A percentile compares a stretch with the other conserved stretches of the same genome.
Conservation (phyloP, 805 yeast species). For the Starmerella etchellsii region DNA sequence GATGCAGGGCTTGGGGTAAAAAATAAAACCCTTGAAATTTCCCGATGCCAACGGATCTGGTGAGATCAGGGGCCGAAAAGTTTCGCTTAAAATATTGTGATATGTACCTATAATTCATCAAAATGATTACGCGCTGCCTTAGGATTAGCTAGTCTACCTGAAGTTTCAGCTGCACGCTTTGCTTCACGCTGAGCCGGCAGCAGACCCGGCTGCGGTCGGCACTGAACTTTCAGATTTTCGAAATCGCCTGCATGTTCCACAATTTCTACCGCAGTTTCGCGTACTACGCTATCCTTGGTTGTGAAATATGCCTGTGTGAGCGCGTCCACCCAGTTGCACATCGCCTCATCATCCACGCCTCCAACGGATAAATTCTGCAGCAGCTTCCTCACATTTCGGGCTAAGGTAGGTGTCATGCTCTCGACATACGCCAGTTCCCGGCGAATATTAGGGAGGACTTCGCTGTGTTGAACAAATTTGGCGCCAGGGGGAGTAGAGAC, state of each 20-base stretch:
- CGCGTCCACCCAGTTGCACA: conserved; percentile 16
- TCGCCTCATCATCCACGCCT: conserved; percentile 9
- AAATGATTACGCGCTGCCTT: conserved; percentile 10
- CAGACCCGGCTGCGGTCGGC: conserved; percentile 14
- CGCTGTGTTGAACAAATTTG: background rate
- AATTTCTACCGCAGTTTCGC: conserved; percentile 9
- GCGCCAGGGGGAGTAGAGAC: conserved; percentile 14
- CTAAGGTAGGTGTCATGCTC: background rate
- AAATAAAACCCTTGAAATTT: no score
- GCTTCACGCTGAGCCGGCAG: conserved; percentile 5
- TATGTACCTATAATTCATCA: conserved; percentile 11
- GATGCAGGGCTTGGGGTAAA: no score
- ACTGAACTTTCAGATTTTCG: conserved; percentile 7
- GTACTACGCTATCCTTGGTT: conserved; percentile 2
- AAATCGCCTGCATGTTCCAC: conserved; percentile 11
- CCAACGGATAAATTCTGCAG: conserved; percentile 10
- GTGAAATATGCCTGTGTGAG: conserved; percentile 8
- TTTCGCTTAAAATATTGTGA: no score
- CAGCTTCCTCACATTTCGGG: conserved; percentile 6
- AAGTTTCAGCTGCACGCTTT: conserved; percentile 10
- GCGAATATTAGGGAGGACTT: conserved; percentile 2
- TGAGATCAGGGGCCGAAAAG: no score
- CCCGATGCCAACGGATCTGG: no score
- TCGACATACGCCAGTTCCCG: background rate
- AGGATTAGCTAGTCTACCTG: conserved; percentile 1